Base-by-base conservation (phyloP, 164 flowering plant genomes). In the Echeveria elegans region DNA sequence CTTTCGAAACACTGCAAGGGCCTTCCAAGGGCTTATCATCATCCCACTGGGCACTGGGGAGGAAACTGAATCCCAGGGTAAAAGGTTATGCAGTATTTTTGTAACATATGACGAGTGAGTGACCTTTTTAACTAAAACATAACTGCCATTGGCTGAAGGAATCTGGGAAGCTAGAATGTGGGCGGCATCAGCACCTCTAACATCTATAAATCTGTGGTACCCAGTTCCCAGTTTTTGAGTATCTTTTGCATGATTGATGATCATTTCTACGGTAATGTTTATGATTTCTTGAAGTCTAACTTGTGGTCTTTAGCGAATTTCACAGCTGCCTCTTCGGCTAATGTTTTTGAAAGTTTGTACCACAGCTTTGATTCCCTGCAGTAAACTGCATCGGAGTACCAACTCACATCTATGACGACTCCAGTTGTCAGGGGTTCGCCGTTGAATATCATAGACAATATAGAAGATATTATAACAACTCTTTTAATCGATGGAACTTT, bases 271-370 rank as follows among this genome's bases (percentile, higher is more conserved):
- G 15, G 64, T 60, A 7, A 47, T 2, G 67, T 78, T 81, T 7
- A 77, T 72, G 6, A 74, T 72, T 48, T 81, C 78, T 71, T 81
- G 83, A 7, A 83, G 58, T 87, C 83, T 16, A 87, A 63, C 19
- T 79, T 81, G 66, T 83, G 80, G 71, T 87, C 89, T 71, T 81
- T 79, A 14, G 69, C 81, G 70, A 85, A 81, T 61, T 85, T 87
- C 87, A 88, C 83, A 16, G 89, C 92, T 71, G 87, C 84, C 6
- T 82, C 89, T 74, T 87, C 92, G 45, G 92, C 89, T 75, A 85
- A 74, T 53, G 83, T 82, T 77, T 87, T 87, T 18, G 92, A 87
- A 45, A 85, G 82, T 45, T 72, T 78, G 69, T 86, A 86, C 90
- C 90, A 86, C 8, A 69, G 47, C 82, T 79, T 69, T 48, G 53